Conservation (phyloP, 305 asterid genomes). For the Fraxinus angustifolia region DNA sequence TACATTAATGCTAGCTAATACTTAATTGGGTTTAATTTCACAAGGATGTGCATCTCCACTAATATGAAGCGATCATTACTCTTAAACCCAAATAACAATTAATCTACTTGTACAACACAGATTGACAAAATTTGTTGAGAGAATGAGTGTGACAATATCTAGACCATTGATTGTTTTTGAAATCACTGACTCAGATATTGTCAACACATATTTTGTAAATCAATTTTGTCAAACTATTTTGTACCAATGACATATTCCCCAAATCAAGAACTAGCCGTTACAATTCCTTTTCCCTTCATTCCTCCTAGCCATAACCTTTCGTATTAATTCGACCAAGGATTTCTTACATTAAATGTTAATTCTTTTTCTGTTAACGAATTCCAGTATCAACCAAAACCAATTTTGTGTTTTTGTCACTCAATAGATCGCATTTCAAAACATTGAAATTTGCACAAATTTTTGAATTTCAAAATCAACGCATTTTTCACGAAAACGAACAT, state of each 20-base stretch:
- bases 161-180: too few species aligned
- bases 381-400: not conserved
- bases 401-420: not conserved
- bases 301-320: not conserved
- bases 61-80: slow-evolving; percentile 22
- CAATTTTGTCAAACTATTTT: too few species aligned
- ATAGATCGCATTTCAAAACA: not conserved
- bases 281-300: not conserved
- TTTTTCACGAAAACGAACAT: not conserved
- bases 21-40: too few species aligned
- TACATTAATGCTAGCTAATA: too few species aligned
- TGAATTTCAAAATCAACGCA: not conserved
- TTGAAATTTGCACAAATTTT: not conserved
- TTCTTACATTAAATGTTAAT: not conserved
- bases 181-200: too few species aligned
- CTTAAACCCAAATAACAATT: not conserved
- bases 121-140: too few species aligned
- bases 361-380: not conserved
- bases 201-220: too few species aligned
- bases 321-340: not conserved
- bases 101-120: too few species aligned
- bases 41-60: too few species aligned
- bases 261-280: slow-evolving; percentile 33
- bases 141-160: too few species aligned
- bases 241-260: too few species aligned